A percentile compares a stretch with the other conserved stretches of the same genome.
Conservation (phyloP, 345 rosid genomes). For the Mercurialis annua region DNA sequence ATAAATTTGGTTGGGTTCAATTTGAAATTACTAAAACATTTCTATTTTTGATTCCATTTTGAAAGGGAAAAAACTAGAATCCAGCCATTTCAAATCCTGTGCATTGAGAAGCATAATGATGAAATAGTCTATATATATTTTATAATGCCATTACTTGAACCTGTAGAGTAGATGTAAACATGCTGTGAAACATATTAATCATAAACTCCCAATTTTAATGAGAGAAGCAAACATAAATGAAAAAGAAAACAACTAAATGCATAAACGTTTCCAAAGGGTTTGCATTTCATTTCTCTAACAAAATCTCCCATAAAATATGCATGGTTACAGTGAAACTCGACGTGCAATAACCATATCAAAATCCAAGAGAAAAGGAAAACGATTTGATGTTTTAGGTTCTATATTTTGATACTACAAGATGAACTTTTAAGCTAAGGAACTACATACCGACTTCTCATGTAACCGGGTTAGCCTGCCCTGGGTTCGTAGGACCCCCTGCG, state of each 20-base stretch:
- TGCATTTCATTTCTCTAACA: background rate
- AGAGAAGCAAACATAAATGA: background rate
- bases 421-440: background rate
- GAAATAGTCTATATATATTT: no score
- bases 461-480: conserved; percentile 15
- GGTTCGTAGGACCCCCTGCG: conserved; percentile 6
- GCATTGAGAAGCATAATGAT: no score
- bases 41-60: no score
- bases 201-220: no score
- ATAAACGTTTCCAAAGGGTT: background rate
- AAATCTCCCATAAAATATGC: background rate
- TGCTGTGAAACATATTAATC: no score
- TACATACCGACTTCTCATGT: background rate
- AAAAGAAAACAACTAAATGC: background rate
- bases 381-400: background rate
- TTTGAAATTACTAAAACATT: no score
- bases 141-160: no score
- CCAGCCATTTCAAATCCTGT: no score
- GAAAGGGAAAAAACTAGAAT: no score
- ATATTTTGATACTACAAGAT: background rate
- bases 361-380: background rate
- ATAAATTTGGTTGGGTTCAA: no score
- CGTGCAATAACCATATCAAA: background rate
- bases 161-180: no score
- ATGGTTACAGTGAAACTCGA: background rate